These are phyloP conservation scores for Metschnikowia gruessii DNA, from an alignment of 805 yeast species.

Conservation along the genomic window DNA sequence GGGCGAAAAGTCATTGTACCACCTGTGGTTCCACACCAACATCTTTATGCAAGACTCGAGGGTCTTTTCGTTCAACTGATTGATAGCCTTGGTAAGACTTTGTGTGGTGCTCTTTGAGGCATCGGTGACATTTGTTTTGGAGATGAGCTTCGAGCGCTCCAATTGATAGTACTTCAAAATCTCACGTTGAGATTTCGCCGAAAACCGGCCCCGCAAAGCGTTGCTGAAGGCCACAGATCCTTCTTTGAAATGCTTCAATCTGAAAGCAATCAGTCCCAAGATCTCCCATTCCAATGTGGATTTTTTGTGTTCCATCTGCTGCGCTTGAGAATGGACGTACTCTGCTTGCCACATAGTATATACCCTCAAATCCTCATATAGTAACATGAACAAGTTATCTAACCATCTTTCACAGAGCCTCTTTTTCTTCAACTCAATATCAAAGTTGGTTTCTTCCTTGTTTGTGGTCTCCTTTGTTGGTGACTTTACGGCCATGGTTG, in stretches of 20 bases:
- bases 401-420: conserved; percentile 73
- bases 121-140: conserved; percentile 20
- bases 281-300: conserved; percentile 89
- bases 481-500: conserved; percentile 38
- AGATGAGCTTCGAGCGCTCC: conserved; percentile 42
- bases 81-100: conserved; percentile 39
- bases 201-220: conserved; percentile 71
- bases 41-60: conserved; percentile 71
- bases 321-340: conserved; percentile 81
- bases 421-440: conserved; percentile 55
- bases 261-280: conserved; percentile 77
- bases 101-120: conserved; percentile 20
- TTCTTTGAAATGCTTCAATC: conserved; percentile 83
- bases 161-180: conserved; percentile 61
- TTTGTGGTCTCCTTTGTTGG: conserved; percentile 25
- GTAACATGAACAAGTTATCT: conserved; percentile 64
- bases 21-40: conserved; percentile 96
- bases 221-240: conserved; percentile 80
- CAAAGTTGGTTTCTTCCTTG: conserved; percentile 9
- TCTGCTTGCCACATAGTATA: conserved; percentile 96
- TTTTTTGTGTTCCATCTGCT: conserved; percentile 74
- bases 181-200: conserved; percentile 74
- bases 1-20: conserved; percentile 92
- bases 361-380: conserved; percentile 71
- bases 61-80: conserved; percentile 51